Evolutionary conservation across 169 alveolate genomes (phyloP).

Genomic region (Cryptosporidium ubiquitum): DNA sequence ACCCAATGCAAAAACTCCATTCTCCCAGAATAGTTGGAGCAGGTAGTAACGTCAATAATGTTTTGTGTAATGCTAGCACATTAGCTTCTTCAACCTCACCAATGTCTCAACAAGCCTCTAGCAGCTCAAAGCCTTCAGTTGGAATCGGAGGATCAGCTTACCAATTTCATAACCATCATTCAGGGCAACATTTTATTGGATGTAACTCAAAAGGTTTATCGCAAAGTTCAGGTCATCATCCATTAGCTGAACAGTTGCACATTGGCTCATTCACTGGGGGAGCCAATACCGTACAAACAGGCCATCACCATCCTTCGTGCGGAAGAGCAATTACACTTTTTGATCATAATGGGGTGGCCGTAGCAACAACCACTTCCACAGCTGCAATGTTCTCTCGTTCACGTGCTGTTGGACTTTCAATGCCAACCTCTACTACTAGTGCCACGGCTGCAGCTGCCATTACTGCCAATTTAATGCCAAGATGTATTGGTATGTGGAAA

Average conservation of each 20-base stretch:
- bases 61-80: conserved; percentile 13
- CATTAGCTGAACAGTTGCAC: background rate
- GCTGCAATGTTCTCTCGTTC: conserved; percentile 49
- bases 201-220: conserved; percentile 6
- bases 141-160: background rate
- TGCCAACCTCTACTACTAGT: conserved; percentile 4
- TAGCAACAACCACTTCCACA: conserved; percentile 31
- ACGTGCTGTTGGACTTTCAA: conserved; percentile 12
- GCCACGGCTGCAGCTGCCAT: conserved; percentile 73
- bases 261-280: conserved; percentile 14
- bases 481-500: conserved; percentile 87
- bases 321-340: conserved; percentile 38
- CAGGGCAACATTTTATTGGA: conserved; percentile 18
- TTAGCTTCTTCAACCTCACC: conserved; percentile 13
- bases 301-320: conserved; percentile 18
- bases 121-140: background rate
- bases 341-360: conserved; percentile 52
- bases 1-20: conserved; percentile 3
- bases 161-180: conserved; percentile 1
- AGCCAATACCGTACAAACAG: background rate
- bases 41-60: background rate
- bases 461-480: conserved; percentile 82
- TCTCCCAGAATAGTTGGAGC: conserved; percentile 17
- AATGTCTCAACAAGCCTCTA: conserved; percentile 8
- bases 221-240: conserved; percentile 2